phyloP scores from a whole-genome alignment of 148 eudicot genomes.

The Suaeda aralocaspica region DNA sequence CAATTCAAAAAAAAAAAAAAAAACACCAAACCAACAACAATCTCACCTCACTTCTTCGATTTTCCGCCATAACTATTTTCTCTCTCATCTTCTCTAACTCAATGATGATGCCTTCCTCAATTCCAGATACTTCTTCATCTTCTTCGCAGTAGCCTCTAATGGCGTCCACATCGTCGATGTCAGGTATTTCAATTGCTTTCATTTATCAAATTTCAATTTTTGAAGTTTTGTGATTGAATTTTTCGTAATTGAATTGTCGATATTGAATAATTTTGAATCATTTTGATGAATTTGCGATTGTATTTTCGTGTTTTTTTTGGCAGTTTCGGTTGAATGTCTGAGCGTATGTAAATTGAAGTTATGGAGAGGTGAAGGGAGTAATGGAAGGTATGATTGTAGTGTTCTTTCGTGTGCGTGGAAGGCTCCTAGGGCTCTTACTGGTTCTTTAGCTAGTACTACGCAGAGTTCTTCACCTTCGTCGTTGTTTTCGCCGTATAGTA shows the following conservation, averaged over 20 bases:
- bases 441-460: constrained; percentile 74
- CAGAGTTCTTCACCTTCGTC: constrained; percentile 30
- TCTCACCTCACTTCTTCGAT: constrained; percentile 21
- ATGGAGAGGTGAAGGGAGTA: constrained; percentile 42
- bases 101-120: constrained; percentile 25
- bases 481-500: constrained; percentile 24
- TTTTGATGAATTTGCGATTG: background rate
- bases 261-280: background rate
- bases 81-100: constrained; percentile 18
- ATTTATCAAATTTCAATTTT: background rate
- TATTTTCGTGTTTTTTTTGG: background rate
- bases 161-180: constrained; percentile 68
- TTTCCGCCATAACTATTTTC: background rate
- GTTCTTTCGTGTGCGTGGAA: constrained; percentile 80
- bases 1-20: constrained; percentile 13
- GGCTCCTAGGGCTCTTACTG: constrained; percentile 85
- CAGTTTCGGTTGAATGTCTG: constrained; percentile 83
- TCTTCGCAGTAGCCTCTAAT: constrained; percentile 42
- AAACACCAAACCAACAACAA: background rate
- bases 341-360: constrained; percentile 62
- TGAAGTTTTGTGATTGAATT: background rate
- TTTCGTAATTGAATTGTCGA: background rate
- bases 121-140: constrained; percentile 58
- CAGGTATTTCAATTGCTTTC: constrained; percentile 37
- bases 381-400: constrained; percentile 65